Conservation (phyloP, 192 early-diverging fungal species). For the Jimgerdemannia lactiflua region DNA sequence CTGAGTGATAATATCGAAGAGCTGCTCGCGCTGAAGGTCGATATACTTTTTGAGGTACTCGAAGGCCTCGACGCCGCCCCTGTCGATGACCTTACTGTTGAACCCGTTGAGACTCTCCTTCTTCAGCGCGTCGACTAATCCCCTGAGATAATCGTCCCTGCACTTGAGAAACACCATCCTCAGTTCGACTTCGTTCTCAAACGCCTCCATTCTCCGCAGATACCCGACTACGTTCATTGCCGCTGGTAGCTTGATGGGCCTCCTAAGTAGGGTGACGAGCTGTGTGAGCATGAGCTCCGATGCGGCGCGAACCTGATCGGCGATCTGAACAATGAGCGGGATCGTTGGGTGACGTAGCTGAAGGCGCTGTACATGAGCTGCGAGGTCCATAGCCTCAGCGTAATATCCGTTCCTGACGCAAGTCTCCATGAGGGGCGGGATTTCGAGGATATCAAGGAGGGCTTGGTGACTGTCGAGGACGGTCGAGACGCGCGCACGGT, state of each 20-base stretch:
- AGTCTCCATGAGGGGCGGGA: constrained; percentile 78
- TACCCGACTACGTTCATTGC: constrained; percentile 79
- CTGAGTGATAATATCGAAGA: constrained; percentile 82
- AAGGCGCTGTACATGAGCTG: constrained; percentile 60
- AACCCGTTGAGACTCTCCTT: constrained; percentile 25
- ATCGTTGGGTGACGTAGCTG: constrained; percentile 53
- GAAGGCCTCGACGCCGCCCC: constrained; percentile 33
- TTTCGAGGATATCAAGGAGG: constrained; percentile 70
- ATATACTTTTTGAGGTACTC: constrained; percentile 74
- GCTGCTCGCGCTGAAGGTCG: constrained; percentile 73
- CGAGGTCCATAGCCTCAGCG: constrained; percentile 81
- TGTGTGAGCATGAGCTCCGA: constrained; percentile 71
- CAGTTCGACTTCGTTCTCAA: constrained; percentile 61
- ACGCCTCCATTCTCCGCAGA: constrained; percentile 67
- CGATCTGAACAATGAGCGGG: constrained; percentile 54
- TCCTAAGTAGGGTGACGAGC: constrained; percentile 60
- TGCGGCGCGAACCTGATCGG: constrained; percentile 56
- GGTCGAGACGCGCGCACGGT: constrained; percentile 21
- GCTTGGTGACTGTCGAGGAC: constrained; percentile 53
- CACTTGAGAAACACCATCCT: constrained; percentile 72
- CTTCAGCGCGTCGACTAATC: constrained; percentile 47
- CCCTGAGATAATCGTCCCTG: constrained; percentile 57
- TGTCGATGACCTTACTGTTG: constrained; percentile 1
- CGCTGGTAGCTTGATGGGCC: constrained; percentile 70
- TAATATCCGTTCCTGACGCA: constrained; percentile 81